These are phyloP conservation scores for Entomortierella parvispora DNA, from an alignment of 192 early-diverging fungal species.

Conservation along the genomic window DNA sequence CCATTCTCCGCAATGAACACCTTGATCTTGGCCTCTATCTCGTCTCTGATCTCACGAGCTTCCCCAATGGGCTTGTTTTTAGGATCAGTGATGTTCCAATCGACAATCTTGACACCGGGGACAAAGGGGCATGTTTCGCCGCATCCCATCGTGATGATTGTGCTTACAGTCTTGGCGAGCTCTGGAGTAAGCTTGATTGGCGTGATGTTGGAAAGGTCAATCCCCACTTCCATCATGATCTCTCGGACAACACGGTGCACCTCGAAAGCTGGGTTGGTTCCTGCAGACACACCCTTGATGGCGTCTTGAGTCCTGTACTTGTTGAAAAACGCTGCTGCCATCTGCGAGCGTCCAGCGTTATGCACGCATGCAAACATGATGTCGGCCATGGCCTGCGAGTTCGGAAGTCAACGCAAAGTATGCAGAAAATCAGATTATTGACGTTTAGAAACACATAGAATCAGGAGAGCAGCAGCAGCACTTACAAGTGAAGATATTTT, in stretches of 20 bases:
- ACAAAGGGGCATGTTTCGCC: conserved; percentile 34
- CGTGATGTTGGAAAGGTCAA: conserved; percentile 40
- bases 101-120: conserved; percentile 34
- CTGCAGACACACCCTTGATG: conserved; percentile 37
- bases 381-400: no score
- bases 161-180: conserved; percentile 30
- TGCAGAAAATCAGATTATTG: no score
- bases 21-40: no score
- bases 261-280: conserved; percentile 39
- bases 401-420: no score
- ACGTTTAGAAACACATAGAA: no score
- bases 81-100: conserved; percentile 17
- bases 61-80: not conserved
- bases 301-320: conserved; percentile 32
- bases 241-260: conserved; percentile 33
- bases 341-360: conserved; percentile 37
- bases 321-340: conserved; percentile 48
- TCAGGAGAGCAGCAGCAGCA: no score
- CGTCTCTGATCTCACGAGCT: conserved; percentile 6
- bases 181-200: conserved; percentile 45
- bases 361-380: conserved; percentile 45
- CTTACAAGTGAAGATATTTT: no score
- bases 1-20: conserved; percentile 35
- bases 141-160: conserved; percentile 43
- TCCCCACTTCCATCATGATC: conserved; percentile 34